phyloP scores from a whole-genome alignment of 306 rosid species.

The Herpetospermum pedunculosum region DNA sequence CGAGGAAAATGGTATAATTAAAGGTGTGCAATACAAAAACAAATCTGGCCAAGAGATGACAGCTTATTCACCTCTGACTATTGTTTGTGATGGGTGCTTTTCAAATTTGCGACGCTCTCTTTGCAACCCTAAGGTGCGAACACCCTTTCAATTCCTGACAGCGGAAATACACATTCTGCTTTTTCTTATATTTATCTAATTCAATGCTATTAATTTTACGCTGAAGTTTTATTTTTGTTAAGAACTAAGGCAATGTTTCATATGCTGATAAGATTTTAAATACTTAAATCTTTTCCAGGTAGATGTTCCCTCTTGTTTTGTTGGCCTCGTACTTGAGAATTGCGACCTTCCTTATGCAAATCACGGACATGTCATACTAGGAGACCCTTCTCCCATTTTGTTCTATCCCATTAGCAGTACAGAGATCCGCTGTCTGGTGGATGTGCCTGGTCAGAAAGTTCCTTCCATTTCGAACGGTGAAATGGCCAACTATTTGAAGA shows the following conservation, averaged over 20 bases:
- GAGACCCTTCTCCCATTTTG: conserved; percentile 88
- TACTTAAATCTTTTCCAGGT: conserved; percentile 33
- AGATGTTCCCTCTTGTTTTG: conserved; percentile 86
- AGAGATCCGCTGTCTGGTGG: conserved; percentile 92
- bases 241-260: not conserved
- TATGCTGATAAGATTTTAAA: not conserved
- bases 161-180: not conserved
- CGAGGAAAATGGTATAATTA: conserved; percentile 68
- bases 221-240: not conserved
- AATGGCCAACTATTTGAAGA: conserved; percentile 76
- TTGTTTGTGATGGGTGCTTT: conserved; percentile 97
- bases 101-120: conserved; percentile 91
- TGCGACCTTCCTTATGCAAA: conserved; percentile 87
- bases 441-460: conserved; percentile 88
- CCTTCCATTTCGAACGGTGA: conserved; percentile 93
- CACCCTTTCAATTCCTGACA: not conserved
- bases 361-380: conserved; percentile 79
- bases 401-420: conserved; percentile 87
- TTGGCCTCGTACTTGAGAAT: conserved; percentile 73
- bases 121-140: conserved; percentile 65
- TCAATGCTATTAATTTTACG: not conserved
- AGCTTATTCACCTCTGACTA: conserved; percentile 70
- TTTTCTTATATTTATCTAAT: not conserved
- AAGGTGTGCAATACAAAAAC: conserved; percentile 75
- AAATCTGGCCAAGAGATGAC: conserved; percentile 54